These are phyloP conservation scores for Zoysia pacifica DNA, from an alignment of 176 grass and related monocot genomes.

Conservation along the genomic window DNA sequence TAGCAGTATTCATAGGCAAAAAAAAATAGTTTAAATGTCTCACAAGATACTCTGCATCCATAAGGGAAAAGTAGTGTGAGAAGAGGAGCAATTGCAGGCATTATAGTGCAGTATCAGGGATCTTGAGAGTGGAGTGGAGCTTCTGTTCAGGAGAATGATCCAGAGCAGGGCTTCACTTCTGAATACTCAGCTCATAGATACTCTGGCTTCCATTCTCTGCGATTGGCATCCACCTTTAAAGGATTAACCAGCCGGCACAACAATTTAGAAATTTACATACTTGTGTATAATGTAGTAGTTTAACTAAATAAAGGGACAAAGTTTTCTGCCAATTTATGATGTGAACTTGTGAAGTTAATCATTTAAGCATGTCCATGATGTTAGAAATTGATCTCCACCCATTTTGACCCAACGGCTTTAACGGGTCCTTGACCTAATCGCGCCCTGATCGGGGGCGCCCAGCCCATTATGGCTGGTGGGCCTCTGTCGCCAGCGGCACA, in stretches of 20 bases:
- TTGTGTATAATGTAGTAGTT: background rate
- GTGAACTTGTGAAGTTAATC: background rate
- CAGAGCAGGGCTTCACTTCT: constrained; percentile 55
- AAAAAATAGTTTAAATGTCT: too few relatives aligned
- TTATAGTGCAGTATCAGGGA: constrained; percentile 42
- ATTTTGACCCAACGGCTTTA: too few relatives aligned
- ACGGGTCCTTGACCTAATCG: too few relatives aligned
- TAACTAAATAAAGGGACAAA: constrained; percentile 10
- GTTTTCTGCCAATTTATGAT: background rate
- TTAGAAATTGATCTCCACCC: too few relatives aligned
- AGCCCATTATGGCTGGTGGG: too few relatives aligned
- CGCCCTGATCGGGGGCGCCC: too few relatives aligned
- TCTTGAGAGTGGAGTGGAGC: constrained; percentile 38
- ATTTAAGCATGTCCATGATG: background rate
- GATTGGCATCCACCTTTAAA: constrained; percentile 44
- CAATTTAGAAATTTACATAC: background rate
- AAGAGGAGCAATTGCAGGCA: constrained; percentile 42
- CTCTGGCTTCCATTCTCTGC: background rate
- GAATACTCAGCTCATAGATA: constrained; percentile 42
- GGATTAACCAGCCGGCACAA: constrained; percentile 27
- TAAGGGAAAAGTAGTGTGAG: constrained; percentile 35
- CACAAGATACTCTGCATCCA: background rate
- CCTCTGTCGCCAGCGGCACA: too few relatives aligned
- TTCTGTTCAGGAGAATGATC: constrained; percentile 47
- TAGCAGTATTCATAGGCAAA: too few relatives aligned